phyloP scores from a whole-genome alignment of 805 yeast species.

The Metschnikowia cubensis region DNA sequence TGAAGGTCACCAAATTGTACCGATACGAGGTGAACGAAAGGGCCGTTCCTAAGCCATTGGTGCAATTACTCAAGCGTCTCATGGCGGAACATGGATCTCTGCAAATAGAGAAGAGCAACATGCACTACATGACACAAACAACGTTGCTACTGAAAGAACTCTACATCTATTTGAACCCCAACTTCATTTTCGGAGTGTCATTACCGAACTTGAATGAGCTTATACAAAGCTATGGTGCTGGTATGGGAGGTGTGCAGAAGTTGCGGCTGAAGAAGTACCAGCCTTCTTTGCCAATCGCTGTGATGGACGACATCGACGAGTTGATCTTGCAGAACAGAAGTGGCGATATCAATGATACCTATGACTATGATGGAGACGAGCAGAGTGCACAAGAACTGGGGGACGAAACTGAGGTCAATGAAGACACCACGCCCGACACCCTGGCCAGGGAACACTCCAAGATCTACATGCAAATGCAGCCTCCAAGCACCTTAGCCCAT shows the following conservation, averaged over 20 bases:
- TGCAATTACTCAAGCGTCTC: conserved; percentile 29
- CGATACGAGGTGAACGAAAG: conserved; percentile 80
- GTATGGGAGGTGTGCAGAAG: conserved; percentile 57
- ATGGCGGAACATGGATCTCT: conserved; percentile 36
- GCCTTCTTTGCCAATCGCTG: conserved; percentile 67
- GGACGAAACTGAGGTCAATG: conserved; percentile 14
- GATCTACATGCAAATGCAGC: conserved; percentile 43
- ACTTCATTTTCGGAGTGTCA: conserved; percentile 50
- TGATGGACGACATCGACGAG: conserved; percentile 70
- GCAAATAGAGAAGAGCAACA: conserved; percentile 24
- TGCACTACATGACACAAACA: conserved; percentile 40
- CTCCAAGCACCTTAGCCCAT: conserved; percentile 49
- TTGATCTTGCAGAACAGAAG: conserved; percentile 34
- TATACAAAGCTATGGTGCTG: conserved; percentile 72
- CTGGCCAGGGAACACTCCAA: conserved; percentile 27
- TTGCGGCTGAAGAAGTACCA: conserved; percentile 54
- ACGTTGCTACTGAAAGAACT: conserved; percentile 38
- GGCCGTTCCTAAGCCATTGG: conserved; percentile 46
- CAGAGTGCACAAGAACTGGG: conserved; percentile 21
- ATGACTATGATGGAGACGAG: conserved; percentile 23
- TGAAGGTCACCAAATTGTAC: conserved; percentile 69
- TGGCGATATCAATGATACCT: conserved; percentile 29
- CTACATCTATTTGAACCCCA: conserved; percentile 50
- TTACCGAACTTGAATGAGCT: conserved; percentile 75
- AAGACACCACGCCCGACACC: not conserved